Evolutionary conservation across 176 grass and related monocot genomes (phyloP).

Genomic region (Juncus inflexus): DNA sequence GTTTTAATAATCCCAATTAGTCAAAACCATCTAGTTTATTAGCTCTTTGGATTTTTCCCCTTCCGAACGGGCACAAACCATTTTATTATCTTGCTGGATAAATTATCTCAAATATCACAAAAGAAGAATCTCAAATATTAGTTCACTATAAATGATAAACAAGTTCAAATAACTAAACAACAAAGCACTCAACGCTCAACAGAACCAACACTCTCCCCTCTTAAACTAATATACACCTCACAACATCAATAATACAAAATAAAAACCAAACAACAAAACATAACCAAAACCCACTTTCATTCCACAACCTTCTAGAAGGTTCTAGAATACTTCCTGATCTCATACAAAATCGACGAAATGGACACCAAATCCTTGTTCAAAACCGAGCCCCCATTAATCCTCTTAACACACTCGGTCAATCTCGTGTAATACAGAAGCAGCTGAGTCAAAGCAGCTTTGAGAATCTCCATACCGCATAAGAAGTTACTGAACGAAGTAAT

Average conservation of each 20-base stretch:
- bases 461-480: conserved; percentile 92
- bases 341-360: conserved; percentile 92
- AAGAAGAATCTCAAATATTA: too few relatives aligned
- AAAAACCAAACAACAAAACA: conserved; percentile 28
- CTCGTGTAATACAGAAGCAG: conserved; percentile 91
- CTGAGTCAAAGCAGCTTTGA: conserved; percentile 77
- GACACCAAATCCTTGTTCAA: conserved; percentile 90
- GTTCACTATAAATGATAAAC: too few relatives aligned
- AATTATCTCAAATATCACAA: too few relatives aligned
- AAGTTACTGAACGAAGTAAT: conserved; percentile 99
- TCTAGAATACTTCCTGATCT: conserved; percentile 96
- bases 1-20: too few relatives aligned
- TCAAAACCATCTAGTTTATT: too few relatives aligned
- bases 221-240: not conserved
- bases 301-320: conserved; percentile 56
- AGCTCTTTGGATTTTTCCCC: too few relatives aligned
- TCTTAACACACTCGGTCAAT: conserved; percentile 78
- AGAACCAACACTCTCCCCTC: too few relatives aligned
- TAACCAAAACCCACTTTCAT: conserved; percentile 16
- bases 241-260: conserved; percentile 28
- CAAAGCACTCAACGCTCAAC: too few relatives aligned
- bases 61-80: too few relatives aligned
- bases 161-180: too few relatives aligned
- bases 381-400: conserved; percentile 53
- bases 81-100: too few relatives aligned